These are phyloP conservation scores for Aquilaria yunnanensis DNA, from an alignment of 345 rosid species.

Conservation along the genomic window DNA sequence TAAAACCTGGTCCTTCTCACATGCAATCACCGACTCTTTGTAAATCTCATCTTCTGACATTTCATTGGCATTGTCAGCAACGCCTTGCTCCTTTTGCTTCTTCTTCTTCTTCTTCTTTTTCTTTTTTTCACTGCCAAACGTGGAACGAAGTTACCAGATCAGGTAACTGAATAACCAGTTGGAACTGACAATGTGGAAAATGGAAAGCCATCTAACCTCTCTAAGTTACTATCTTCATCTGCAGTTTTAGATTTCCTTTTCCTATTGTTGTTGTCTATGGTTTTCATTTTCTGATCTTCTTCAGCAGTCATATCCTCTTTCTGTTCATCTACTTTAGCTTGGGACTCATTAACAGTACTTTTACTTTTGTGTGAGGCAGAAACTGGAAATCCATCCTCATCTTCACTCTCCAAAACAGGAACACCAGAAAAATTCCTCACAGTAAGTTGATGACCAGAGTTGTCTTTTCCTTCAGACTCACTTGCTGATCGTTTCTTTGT, in stretches of 20 bases:
- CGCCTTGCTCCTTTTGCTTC: slow-evolving; percentile 46
- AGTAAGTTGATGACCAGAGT: slow-evolving; percentile 33
- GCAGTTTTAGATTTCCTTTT: slow-evolving; percentile 59
- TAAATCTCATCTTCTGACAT: slow-evolving; percentile 19
- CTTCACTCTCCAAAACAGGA: slow-evolving; percentile 68
- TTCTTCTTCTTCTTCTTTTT: slow-evolving; percentile 46
- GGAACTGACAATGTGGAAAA: slow-evolving; percentile 1
- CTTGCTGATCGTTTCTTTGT: slow-evolving; percentile 33
- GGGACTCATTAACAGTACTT: slow-evolving; percentile 15
- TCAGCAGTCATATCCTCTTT: slow-evolving; percentile 15
- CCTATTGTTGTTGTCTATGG: slow-evolving; percentile 25
- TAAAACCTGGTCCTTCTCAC: slow-evolving; percentile 21
- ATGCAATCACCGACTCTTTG: slow-evolving; percentile 28
- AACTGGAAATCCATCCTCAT: slow-evolving; percentile 93
- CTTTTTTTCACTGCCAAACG: slow-evolving; percentile 17
- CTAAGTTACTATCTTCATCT: slow-evolving; percentile 47
- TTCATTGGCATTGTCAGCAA: slow-evolving; percentile 18
- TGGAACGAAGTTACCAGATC: slow-evolving; percentile 14
- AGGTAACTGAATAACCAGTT: slow-evolving; percentile 1
- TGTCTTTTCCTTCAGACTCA: slow-evolving; percentile 24
- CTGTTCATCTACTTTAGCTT: slow-evolving; percentile 21
- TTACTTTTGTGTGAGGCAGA: slow-evolving; percentile 26
- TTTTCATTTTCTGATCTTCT: slow-evolving; percentile 26
- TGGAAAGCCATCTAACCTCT: slow-evolving; percentile 37
- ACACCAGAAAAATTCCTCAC: slow-evolving; percentile 21